Percentiles rank a stretch among this genome's conserved stretches.
phyloP scores from a whole-genome alignment of 2,329 filamentous ascomycete species.

The Colletotrichum coccodes region DNA sequence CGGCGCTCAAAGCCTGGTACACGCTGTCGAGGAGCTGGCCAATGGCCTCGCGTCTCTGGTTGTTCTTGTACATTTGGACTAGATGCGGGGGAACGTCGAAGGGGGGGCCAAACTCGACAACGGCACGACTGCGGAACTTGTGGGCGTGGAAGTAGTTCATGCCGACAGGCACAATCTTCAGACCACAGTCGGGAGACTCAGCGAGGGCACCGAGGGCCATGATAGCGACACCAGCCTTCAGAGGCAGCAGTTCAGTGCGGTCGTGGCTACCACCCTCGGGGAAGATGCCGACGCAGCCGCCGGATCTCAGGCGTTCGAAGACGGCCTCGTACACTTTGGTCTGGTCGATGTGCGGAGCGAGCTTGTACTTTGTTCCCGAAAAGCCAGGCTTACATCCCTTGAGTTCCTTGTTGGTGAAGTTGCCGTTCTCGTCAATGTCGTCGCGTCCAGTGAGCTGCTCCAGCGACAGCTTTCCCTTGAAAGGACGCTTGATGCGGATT shows the following conservation, averaged over 20 bases:
- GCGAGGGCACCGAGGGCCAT: conserved; percentile 95
- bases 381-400: conserved; percentile 70
- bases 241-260: conserved; percentile 86
- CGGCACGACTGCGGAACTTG: conserved; percentile 95
- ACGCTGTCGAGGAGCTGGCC: conserved; percentile 86
- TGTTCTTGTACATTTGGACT: conserved; percentile 85
- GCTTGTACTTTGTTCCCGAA: conserved; percentile 83
- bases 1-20: conserved; percentile 84
- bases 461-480: conserved; percentile 80
- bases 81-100: conserved; percentile 86
- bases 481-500: conserved; percentile 86
- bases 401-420: conserved; percentile 65
- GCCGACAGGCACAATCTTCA: conserved; percentile 95
- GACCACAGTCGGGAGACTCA: conserved; percentile 83
- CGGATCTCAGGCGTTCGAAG: conserved; percentile 82
- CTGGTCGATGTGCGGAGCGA: conserved; percentile 94
- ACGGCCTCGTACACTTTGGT: conserved; percentile 94
- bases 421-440: conserved; percentile 75
- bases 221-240: conserved; percentile 97
- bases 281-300: conserved; percentile 95
- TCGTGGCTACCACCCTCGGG: conserved; percentile 97
- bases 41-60: conserved; percentile 87
- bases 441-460: conserved; percentile 84
- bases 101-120: conserved; percentile 93
- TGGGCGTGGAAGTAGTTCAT: conserved; percentile 99